Base-by-base conservation (phyloP, 306 rosid species). In the Begonia loranthoides region DNA sequence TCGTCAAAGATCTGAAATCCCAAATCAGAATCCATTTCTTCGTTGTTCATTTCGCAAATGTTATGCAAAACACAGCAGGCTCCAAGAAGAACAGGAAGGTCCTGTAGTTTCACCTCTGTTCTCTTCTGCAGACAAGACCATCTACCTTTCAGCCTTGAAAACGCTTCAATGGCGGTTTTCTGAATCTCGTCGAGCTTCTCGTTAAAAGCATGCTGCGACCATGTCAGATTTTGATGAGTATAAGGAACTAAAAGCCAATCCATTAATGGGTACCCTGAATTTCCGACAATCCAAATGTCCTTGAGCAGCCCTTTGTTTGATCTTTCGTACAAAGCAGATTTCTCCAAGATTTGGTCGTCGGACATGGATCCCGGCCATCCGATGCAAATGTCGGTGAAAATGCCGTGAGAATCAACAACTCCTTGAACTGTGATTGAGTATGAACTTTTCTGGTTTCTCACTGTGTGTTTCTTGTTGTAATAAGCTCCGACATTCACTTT, bases 71-170 rank as follows among this genome's bases (percentile, higher is more conserved):
- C 36, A 28, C 36, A 28, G 36, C 36, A 28, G 9, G 36, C 36
- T 28, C 96, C 94, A 44, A 83, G 87, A 58, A 83, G 71, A 19
- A 49, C 74, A 1, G 94, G 94, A 80, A 87, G 58, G 9, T 83
- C 94, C 58, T 83, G 82, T 4, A 83, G 82, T 54, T 87, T 87
- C 51, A 72, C 90, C 57, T 87, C 94, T 0, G 84, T 76, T 51
- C 94, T 83, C 79, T 73, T 87, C 73, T 83, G 90, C 61, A 87
- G 64, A 47, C 96, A 83, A 56, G 90, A 60, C 96, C 96, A 87
- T 58, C 94, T 83, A 0, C 87, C 81, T 62, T 87, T 87, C 40
- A 83, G 50, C 49, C 75, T 80, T 0, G 77, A 71, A 59, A 87
- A 83, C 0, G 96, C 94, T 4, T 71, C 94, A 44, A 76, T 80